These are phyloP conservation scores for Chalciporus pseudorubinellus DNA, from an alignment of 768 basidiomycete genomes.

Conservation along the genomic window DNA sequence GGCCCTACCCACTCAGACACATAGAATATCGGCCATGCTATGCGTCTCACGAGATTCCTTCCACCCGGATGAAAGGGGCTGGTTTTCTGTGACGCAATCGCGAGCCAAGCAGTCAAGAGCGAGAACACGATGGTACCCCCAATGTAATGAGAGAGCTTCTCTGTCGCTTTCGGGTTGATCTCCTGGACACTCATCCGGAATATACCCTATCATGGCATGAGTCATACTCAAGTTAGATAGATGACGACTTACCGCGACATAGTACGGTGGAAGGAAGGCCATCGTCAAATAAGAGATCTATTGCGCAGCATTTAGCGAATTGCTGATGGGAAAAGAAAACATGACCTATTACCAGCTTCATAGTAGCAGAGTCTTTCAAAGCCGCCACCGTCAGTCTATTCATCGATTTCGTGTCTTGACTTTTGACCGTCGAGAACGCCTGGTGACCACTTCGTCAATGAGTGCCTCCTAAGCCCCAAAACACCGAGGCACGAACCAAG, in stretches of 20 bases:
- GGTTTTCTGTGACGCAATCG: constrained; percentile 47
- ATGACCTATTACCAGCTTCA: constrained; percentile 29
- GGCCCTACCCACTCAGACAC: not conserved
- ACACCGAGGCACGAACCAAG: constrained; percentile 19
- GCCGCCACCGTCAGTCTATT: constrained; percentile 46
- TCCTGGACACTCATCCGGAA: constrained; percentile 58
- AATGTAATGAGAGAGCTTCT: constrained; percentile 39
- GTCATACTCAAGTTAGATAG: too few species aligned
- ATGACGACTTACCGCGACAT: constrained; percentile 31
- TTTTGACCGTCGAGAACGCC: constrained; percentile 61
- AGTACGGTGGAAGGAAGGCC: constrained; percentile 59
- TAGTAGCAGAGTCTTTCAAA: constrained; percentile 40
- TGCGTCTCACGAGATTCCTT: constrained; percentile 17
- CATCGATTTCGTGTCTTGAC: constrained; percentile 53
- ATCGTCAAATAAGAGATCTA: constrained; percentile 52
- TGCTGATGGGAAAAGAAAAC: not conserved
- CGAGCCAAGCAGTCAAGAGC: constrained; percentile 49
- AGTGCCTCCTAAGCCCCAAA: not conserved
- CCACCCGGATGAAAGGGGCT: constrained; percentile 20
- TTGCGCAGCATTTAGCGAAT: constrained; percentile 23
- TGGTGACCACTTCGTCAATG: constrained; percentile 14
- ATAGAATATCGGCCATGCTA: constrained; percentile 21
- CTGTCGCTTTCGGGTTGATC: constrained; percentile 30
- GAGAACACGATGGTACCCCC: constrained; percentile 47
- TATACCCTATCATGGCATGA: constrained; percentile 33